Evolutionary conservation across 2,329 filamentous ascomycete species (phyloP).

Genomic region (Penicillium sp.): DNA sequence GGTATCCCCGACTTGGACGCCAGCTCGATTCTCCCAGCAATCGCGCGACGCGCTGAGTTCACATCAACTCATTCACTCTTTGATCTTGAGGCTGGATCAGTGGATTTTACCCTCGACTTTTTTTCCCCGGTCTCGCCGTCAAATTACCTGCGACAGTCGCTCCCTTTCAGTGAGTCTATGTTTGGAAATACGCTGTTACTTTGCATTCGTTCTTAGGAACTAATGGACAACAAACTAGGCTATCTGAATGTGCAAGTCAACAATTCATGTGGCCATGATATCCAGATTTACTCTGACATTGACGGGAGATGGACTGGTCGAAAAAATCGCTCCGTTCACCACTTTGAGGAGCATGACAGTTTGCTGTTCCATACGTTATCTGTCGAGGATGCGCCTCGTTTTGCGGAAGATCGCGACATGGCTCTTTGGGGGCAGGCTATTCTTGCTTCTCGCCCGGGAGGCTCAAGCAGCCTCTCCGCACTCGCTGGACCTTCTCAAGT

Average conservation of each 20-base stretch:
- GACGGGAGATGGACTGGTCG: slow-evolving; percentile 51
- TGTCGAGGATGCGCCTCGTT: slow-evolving; percentile 36
- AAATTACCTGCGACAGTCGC: slow-evolving; percentile 49
- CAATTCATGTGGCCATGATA: slow-evolving; percentile 27
- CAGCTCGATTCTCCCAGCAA: slow-evolving; percentile 35
- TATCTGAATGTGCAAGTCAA: slow-evolving; percentile 47
- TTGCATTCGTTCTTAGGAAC: neutral
- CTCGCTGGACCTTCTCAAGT: slow-evolving; percentile 34
- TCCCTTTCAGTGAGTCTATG: slow-evolving; percentile 44
- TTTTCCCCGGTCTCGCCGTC: slow-evolving; percentile 51
- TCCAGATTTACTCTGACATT: slow-evolving; percentile 51
- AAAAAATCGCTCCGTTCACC: slow-evolving; percentile 27
- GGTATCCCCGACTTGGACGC: slow-evolving; percentile 37
- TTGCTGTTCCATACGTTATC: slow-evolving; percentile 40
- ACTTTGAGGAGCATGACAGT: slow-evolving; percentile 31
- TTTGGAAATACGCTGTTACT: neutral
- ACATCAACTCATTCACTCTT: slow-evolving; percentile 50
- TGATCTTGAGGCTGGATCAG: slow-evolving; percentile 42
- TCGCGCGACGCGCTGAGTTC: slow-evolving; percentile 42
- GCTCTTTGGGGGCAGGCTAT: slow-evolving; percentile 49
- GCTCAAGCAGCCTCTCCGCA: slow-evolving; percentile 34
- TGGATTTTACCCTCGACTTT: slow-evolving; percentile 47
- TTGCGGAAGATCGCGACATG: slow-evolving; percentile 45
- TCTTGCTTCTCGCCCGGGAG: slow-evolving; percentile 41
- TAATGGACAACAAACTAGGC: slow-evolving; percentile 27